These are phyloP conservation scores for Candida arabinofermentans DNA, from an alignment of 805 yeast species.

Conservation along the genomic window DNA sequence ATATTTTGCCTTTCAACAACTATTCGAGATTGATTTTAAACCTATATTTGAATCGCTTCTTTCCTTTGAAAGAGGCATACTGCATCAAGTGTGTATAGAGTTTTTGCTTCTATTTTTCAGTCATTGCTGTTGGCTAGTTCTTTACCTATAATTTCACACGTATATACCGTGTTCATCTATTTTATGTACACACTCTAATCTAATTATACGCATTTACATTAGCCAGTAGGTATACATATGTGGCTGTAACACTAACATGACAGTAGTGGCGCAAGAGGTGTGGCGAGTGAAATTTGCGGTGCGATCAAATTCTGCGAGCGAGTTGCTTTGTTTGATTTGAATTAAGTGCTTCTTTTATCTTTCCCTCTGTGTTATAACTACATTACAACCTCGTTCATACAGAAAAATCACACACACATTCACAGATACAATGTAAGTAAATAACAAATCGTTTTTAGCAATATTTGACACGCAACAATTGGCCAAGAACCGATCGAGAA, in stretches of 20 bases:
- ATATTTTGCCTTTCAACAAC: neutral
- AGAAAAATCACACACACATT: neutral
- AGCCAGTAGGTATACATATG: no score
- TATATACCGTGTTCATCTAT: no score
- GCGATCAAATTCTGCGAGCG: neutral
- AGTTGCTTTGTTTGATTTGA: neutral
- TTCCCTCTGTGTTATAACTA: neutral
- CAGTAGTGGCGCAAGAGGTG: neutral
- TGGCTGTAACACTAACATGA: neutral
- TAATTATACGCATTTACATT: no score
- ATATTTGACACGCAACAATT: no score
- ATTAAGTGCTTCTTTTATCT: neutral
- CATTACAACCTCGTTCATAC: no score
- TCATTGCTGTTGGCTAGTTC: no score
- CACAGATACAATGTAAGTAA: neutral
- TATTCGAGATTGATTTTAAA: no score
- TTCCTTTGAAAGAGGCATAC: neutral
- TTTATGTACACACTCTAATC: neutral
- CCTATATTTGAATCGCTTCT: neutral
- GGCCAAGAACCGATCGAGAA: no score
- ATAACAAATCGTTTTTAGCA: no score
- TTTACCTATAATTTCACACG: no score
- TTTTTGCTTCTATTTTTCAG: no score
- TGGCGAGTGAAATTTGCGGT: neutral
- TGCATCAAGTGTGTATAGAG: no score